Conservation (phyloP, 352 stramenopile species). For the Blastocystis sp. region DNA sequence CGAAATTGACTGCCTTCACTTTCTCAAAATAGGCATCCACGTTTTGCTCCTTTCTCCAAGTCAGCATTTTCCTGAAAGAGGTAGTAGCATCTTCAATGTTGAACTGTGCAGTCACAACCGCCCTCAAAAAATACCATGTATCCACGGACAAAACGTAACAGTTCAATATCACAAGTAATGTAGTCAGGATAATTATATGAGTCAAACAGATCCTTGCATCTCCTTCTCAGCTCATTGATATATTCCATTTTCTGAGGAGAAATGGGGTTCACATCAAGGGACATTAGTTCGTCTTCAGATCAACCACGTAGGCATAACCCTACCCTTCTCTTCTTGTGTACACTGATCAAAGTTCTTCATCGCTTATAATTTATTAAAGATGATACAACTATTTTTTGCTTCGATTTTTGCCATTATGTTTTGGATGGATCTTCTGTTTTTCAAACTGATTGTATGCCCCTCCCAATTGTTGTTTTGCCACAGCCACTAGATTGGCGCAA, state of each 20-base stretch:
- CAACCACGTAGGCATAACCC: not conserved
- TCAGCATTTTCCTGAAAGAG: constrained; percentile 46
- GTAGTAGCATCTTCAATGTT: constrained; percentile 47
- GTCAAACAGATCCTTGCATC: not conserved
- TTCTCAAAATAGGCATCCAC: constrained; percentile 55
- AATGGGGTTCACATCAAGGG: constrained; percentile 41
- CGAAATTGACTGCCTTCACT: constrained; percentile 21
- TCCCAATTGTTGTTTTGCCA: too few species aligned
- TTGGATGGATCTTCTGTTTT: not conserved
- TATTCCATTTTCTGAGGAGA: constrained; percentile 53
- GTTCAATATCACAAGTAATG: constrained; percentile 24
- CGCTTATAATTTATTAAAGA: not conserved
- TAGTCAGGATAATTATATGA: constrained; percentile 47
- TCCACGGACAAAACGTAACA: constrained; percentile 50
- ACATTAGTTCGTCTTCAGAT: constrained; percentile 50
- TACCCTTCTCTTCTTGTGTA: not conserved
- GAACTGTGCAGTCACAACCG: not conserved
- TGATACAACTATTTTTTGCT: not conserved
- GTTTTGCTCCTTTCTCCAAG: constrained; percentile 59
- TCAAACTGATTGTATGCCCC: too few species aligned
- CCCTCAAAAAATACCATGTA: not conserved
- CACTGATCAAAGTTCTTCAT: not conserved
- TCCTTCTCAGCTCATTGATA: constrained; percentile 40
- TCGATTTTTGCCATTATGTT: not conserved
- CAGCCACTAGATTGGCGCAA: too few species aligned